phyloP scores from a whole-genome alignment of 805 yeast species.

The Suhomyces xylopsoci region DNA sequence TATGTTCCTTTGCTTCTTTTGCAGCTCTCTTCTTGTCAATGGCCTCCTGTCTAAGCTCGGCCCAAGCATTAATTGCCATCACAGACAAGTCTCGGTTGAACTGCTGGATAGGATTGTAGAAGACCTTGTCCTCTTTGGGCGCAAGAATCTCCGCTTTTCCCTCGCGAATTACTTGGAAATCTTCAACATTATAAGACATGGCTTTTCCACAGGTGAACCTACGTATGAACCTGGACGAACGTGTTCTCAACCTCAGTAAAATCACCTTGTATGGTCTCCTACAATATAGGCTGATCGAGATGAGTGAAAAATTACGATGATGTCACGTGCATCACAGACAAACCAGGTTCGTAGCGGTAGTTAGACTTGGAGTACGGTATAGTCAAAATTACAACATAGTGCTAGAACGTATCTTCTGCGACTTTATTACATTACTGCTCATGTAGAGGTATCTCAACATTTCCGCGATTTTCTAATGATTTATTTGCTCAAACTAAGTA shows the following conservation, averaged over 20 bases:
- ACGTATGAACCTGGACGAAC: not conserved
- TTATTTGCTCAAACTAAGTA: too few species aligned
- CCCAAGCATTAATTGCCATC: slow-evolving; percentile 83
- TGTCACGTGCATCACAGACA: not conserved
- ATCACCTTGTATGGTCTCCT: not conserved
- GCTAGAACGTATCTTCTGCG: too few species aligned
- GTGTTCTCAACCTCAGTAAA: not conserved
- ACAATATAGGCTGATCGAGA: not conserved
- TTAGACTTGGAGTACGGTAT: too few species aligned
- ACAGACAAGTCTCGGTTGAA: slow-evolving; percentile 91
- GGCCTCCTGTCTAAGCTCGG: slow-evolving; percentile 51
- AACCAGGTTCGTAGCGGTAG: not conserved
- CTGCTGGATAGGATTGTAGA: slow-evolving; percentile 95
- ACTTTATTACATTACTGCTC: too few species aligned
- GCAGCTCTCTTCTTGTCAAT: slow-evolving; percentile 25
- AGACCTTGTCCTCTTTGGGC: slow-evolving; percentile 79
- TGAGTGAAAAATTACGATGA: not conserved
- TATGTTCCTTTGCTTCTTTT: slow-evolving; percentile 7
- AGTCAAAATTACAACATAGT: too few species aligned
- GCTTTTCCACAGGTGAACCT: not conserved
- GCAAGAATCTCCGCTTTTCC: slow-evolving; percentile 83
- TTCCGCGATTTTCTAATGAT: too few species aligned
- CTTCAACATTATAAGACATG: slow-evolving; percentile 19
- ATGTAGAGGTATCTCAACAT: too few species aligned
- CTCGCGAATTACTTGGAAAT: slow-evolving; percentile 49